Percentiles rank a stretch among this genome's conserved stretches.
phyloP scores from a whole-genome alignment of 2,329 filamentous ascomycete species.

The Lithohypha guttulata region DNA sequence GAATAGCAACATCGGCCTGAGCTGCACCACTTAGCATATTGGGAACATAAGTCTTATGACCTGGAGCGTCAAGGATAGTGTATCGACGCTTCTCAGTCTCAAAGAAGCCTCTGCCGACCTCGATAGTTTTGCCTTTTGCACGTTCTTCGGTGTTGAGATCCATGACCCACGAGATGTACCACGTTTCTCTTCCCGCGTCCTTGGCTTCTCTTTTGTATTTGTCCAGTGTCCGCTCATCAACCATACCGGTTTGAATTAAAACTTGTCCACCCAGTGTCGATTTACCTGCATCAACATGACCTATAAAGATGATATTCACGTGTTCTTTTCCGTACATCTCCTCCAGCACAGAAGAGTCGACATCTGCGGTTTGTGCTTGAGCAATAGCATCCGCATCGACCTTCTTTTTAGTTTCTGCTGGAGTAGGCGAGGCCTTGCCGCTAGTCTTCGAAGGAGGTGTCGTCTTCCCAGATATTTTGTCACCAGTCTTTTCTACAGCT shows the following conservation, averaged over 20 bases:
- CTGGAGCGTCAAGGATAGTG: constrained; percentile 91
- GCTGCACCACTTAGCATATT: constrained; percentile 96
- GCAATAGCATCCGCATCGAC: constrained; percentile 74
- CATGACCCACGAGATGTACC: constrained; percentile 97
- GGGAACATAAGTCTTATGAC: constrained; percentile 95
- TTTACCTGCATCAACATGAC: constrained; percentile 97
- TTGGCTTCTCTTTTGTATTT: constrained; percentile 97
- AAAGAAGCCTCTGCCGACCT: constrained; percentile 91
- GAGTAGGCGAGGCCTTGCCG: constrained; percentile 68
- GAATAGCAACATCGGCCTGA: constrained; percentile 84
- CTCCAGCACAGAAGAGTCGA: constrained; percentile 74
- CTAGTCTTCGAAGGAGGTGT: constrained; percentile 68
- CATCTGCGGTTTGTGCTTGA: constrained; percentile 68
- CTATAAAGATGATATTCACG: constrained; percentile 94
- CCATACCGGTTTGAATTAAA: constrained; percentile 90
- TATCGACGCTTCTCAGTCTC: constrained; percentile 94
- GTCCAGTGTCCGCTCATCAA: constrained; percentile 96
- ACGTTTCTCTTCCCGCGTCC: constrained; percentile 90
- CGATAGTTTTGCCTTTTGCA: constrained; percentile 93
- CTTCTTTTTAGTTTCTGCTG: constrained; percentile 48
- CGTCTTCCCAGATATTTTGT: constrained; percentile 62
- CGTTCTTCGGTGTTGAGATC: constrained; percentile 96
- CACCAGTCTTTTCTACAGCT: constrained; percentile 78
- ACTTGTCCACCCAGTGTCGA: constrained; percentile 92
- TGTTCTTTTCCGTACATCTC: constrained; percentile 87